These are phyloP conservation scores for Pyricularia pennisetigena DNA, from an alignment of 2,329 filamentous ascomycete genomes.

Conservation along the genomic window DNA sequence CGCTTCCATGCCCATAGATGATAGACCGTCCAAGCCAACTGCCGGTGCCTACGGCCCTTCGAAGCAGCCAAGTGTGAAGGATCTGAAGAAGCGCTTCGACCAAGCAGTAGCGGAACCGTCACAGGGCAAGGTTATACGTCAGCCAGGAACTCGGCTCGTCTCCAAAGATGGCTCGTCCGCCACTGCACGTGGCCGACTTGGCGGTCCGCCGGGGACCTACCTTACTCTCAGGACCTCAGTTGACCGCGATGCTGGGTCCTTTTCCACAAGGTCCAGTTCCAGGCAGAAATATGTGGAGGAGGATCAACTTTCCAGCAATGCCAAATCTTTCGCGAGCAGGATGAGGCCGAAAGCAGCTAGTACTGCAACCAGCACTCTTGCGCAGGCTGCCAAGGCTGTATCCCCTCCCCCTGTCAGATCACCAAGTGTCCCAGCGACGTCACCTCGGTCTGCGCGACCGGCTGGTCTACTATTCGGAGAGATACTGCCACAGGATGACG, in stretches of 20 bases:
- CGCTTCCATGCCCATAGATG: conserved; percentile 44
- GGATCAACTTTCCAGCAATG: conserved; percentile 41
- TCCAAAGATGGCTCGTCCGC: neutral
- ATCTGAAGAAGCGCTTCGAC: conserved; percentile 72
- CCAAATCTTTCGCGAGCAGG: conserved; percentile 51
- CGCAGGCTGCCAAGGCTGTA: conserved; percentile 32
- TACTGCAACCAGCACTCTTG: conserved; percentile 18
- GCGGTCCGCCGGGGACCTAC: neutral
- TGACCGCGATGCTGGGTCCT: neutral
- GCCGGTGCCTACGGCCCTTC: conserved; percentile 15
- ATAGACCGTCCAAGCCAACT: conserved; percentile 21
- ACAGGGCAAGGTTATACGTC: conserved; percentile 1
- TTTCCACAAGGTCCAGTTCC: conserved; percentile 25
- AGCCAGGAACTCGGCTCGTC: conserved; percentile 1
- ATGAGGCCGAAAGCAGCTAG: conserved; percentile 36
- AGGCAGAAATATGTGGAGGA: conserved; percentile 37
- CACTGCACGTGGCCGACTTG: neutral
- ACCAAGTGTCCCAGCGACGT: conserved; percentile 17
- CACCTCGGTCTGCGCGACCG: conserved; percentile 23
- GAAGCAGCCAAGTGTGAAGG: conserved; percentile 62
- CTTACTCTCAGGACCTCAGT: conserved; percentile 2
- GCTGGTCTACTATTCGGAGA: conserved; percentile 65
- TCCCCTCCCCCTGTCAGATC: conserved; percentile 24
- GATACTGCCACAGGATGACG: conserved; percentile 50
- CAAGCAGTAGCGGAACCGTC: conserved; percentile 28